Evolutionary conservation across 1,284 basidiomycete species (phyloP), one percentile per base, ranked within the genome.

Genomic region (Cronartium ribicola): DNA sequence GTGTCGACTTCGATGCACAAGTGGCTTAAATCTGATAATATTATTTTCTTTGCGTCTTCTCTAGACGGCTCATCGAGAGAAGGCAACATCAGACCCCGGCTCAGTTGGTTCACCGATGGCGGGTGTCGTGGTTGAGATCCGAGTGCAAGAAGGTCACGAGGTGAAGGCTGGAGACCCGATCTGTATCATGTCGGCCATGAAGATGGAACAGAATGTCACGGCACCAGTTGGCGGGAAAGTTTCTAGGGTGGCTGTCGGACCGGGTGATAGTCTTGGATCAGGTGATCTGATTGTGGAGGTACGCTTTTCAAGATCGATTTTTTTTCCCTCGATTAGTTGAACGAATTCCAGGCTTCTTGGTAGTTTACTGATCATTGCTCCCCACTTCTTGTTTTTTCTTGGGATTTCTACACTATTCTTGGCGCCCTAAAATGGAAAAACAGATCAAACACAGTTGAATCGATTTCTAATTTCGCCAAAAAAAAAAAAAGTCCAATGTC

Each of bases 151-250:
- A 83, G 94, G 93, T 65, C 90, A 94, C 77, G 89, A 94, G 80
- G 92, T 99, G 83, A 96, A 91, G 88, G 95, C 93, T 82, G 96
- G 96, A 76, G 96, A 99, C 83, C 91, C 92, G 77, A 84, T 94
- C 76, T 90, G 89, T 76, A 80, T 83, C 75, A 81, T 82, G 78
- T 82, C 81, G 66, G 48, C 48, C 48, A 51, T 51, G 48, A 51
- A 51, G 48, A 51, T 51, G 48, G 48, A 51, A 51, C 48, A 91
- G 77, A 88, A 92, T 75, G 92, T 98, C 62, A 94, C 92, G 37
- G 90, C 94, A 36, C 94, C 95, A 44, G 94, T 97, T 62, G 92
- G 91, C 70, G 95, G 95, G 63, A 93, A 94, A 82, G 86, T 98
- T 84, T 92, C 92, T 84, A 89, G 93, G 63, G 91, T 98, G 60